A percentile compares a stretch with the other conserved stretches of the same genome.
These are phyloP conservation scores for Ascochyta koolunga DNA, from an alignment of 2,329 filamentous ascomycete genomes.

Conservation along the genomic window DNA sequence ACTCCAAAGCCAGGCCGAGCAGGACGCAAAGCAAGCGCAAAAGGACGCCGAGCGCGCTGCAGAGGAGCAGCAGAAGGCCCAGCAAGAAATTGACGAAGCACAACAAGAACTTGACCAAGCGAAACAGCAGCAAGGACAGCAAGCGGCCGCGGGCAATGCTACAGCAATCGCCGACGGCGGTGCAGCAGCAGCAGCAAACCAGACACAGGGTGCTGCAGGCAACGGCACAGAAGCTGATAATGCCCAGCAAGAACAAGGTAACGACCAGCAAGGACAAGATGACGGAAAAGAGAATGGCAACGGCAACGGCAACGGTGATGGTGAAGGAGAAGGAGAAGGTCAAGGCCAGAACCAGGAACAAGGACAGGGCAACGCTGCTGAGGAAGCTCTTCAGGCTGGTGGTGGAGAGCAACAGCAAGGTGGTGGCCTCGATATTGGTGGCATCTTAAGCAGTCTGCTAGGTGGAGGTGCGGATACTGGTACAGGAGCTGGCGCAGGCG, in stretches of 20 bases:
- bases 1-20: constrained; percentile 6
- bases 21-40: constrained; percentile 13
- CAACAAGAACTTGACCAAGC: constrained; percentile 7
- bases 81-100: constrained; percentile 7
- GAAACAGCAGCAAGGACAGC: constrained; percentile 4
- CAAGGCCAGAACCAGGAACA: not conserved
- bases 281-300: constrained; percentile 1
- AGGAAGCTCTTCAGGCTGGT: constrained; percentile 14
- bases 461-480: constrained; percentile 11
- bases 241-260: constrained; percentile 1
- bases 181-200: constrained; percentile 3
- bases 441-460: constrained; percentile 13
- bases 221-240: constrained; percentile 8
- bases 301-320: not conserved
- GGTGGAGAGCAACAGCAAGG: constrained; percentile 13
- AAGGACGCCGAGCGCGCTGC: constrained; percentile 8
- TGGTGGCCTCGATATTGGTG: constrained; percentile 1
- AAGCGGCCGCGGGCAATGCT: constrained; percentile 8
- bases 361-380: not conserved
- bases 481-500: constrained; percentile 5
- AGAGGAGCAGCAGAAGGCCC: constrained; percentile 10
- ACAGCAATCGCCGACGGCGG: constrained; percentile 5
- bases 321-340: not conserved
- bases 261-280: constrained; percentile 8
- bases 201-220: constrained; percentile 3